Conservation (phyloP, 192 early-diverging fungal species). For the Coemansia sp. region DNA sequence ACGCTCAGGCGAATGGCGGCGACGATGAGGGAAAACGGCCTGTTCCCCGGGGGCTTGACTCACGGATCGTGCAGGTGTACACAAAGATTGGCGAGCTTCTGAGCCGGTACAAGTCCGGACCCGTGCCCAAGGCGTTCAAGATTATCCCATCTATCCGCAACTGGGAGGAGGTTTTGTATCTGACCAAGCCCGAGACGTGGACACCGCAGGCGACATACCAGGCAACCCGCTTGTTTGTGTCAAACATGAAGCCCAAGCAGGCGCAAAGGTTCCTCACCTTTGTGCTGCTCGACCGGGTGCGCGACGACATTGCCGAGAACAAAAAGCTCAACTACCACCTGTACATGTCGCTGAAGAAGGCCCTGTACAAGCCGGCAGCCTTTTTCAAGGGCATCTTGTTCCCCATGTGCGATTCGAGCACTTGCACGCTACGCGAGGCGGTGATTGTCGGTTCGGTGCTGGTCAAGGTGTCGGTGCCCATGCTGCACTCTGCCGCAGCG, state of each 20-base stretch:
- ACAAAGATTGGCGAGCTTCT: slow-evolving; percentile 82
- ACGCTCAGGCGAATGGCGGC: background rate
- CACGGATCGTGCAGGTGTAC: slow-evolving; percentile 95
- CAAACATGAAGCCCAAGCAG: slow-evolving; percentile 93
- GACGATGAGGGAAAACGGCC: slow-evolving; percentile 17
- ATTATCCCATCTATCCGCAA: slow-evolving; percentile 93
- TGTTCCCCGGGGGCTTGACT: slow-evolving; percentile 64
- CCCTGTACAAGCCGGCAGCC: slow-evolving; percentile 93
- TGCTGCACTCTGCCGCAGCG: slow-evolving; percentile 93
- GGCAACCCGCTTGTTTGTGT: slow-evolving; percentile 95
- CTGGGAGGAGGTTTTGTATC: slow-evolving; percentile 96
- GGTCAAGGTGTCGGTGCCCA: slow-evolving; percentile 91
- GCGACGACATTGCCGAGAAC: slow-evolving; percentile 95
- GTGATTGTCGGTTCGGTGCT: slow-evolving; percentile 93
- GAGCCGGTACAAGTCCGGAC: slow-evolving; percentile 91
- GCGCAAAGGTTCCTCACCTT: slow-evolving; percentile 90
- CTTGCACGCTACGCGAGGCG: slow-evolving; percentile 95
- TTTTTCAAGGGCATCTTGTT: slow-evolving; percentile 98
- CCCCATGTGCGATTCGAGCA: slow-evolving; percentile 90
- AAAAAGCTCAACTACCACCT: slow-evolving; percentile 98
- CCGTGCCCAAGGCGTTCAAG: slow-evolving; percentile 98
- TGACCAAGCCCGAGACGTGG: slow-evolving; percentile 91
- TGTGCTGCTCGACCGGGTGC: slow-evolving; percentile 88
- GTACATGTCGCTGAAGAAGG: slow-evolving; percentile 96
- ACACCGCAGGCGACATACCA: slow-evolving; percentile 96